phyloP scores from a whole-genome alignment of 257 asterid species.

The Datura wrightii region DNA sequence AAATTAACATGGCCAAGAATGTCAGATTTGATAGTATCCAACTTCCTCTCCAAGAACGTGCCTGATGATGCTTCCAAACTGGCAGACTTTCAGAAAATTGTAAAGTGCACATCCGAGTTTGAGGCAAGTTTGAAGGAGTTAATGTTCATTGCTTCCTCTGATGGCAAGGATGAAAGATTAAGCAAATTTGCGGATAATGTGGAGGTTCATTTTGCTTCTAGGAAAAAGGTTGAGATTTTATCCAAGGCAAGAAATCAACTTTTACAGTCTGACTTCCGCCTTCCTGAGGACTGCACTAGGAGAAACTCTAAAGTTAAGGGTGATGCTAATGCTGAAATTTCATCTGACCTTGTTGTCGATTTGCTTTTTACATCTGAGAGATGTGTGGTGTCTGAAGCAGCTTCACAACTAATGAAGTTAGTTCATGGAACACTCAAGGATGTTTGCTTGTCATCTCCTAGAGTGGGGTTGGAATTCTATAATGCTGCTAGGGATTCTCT shows the following conservation, averaged over 20 bases:
- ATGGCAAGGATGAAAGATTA: constrained; percentile 71
- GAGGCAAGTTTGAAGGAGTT: constrained; percentile 74
- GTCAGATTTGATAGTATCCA: constrained; percentile 83
- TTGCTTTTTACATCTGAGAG: constrained; percentile 84
- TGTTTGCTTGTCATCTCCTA: constrained; percentile 83
- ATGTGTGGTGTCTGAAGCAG: constrained; percentile 83
- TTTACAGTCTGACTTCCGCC: constrained; percentile 68
- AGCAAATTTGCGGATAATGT: constrained; percentile 83
- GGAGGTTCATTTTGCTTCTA: constrained; percentile 90
- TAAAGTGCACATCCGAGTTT: constrained; percentile 74
- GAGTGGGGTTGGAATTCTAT: constrained; percentile 88
- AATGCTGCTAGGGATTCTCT: constrained; percentile 83
- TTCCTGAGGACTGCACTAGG: constrained; percentile 61
- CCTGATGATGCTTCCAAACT: constrained; percentile 98
- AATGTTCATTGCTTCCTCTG: constrained; percentile 77
- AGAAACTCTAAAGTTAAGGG: constrained; percentile 43
- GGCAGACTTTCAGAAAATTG: constrained; percentile 81
- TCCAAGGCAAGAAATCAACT: constrained; percentile 84
- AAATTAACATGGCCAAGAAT: constrained; percentile 95
- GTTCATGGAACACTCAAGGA: constrained; percentile 90
- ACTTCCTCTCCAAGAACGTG: constrained; percentile 87
- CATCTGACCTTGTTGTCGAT: constrained; percentile 48
- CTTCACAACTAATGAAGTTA: constrained; percentile 77
- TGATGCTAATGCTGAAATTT: constrained; percentile 49
- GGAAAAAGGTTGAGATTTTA: constrained; percentile 88